Conservation (phyloP, 805 yeast genomes). For the Cyberlindnera xylosilytica region DNA sequence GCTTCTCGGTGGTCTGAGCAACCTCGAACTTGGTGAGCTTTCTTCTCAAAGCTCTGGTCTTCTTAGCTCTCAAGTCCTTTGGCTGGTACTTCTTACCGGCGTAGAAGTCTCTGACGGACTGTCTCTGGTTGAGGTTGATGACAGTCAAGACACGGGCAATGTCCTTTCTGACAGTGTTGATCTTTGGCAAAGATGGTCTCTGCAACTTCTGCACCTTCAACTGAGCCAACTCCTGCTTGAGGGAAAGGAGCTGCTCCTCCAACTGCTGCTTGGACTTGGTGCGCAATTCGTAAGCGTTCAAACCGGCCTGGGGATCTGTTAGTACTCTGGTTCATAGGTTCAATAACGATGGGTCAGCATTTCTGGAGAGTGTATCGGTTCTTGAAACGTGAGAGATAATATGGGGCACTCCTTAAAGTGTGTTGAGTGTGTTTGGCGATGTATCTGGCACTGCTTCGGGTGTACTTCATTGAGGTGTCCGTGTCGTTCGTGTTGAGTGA, state of each 20-base stretch:
- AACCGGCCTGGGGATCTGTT: slow-evolving; percentile 59
- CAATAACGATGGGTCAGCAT: neutral
- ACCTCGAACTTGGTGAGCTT: slow-evolving; percentile 86
- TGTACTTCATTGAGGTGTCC: too few relatives aligned
- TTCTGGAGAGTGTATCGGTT: neutral
- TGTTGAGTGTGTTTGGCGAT: too few relatives aligned
- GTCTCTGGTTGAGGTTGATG: slow-evolving; percentile 96
- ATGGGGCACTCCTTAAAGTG: too few relatives aligned
- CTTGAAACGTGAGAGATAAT: too few relatives aligned
- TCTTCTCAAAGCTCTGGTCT: slow-evolving; percentile 99
- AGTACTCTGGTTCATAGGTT: slow-evolving; percentile 15
- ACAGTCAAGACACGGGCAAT: slow-evolving; percentile 97
- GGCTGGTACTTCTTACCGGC: slow-evolving; percentile 93
- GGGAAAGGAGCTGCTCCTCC: slow-evolving; percentile 89
- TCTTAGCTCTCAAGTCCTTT: slow-evolving; percentile 98
- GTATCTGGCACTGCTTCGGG: too few relatives aligned
- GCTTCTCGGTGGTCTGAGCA: slow-evolving; percentile 77
- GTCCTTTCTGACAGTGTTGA: slow-evolving; percentile 95
- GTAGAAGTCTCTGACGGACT: slow-evolving; percentile 91
- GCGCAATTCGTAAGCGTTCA: slow-evolving; percentile 95
- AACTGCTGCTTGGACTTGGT: slow-evolving; percentile 96
- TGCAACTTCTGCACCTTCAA: slow-evolving; percentile 95
- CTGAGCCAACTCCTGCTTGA: slow-evolving; percentile 93
- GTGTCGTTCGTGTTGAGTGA: too few relatives aligned
- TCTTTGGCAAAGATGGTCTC: slow-evolving; percentile 91